A percentile compares a stretch with the other conserved stretches of the same genome.
These are phyloP conservation scores for Podospora conica DNA, from an alignment of 495 filamentous ascomycete genomes.

Conservation along the genomic window DNA sequence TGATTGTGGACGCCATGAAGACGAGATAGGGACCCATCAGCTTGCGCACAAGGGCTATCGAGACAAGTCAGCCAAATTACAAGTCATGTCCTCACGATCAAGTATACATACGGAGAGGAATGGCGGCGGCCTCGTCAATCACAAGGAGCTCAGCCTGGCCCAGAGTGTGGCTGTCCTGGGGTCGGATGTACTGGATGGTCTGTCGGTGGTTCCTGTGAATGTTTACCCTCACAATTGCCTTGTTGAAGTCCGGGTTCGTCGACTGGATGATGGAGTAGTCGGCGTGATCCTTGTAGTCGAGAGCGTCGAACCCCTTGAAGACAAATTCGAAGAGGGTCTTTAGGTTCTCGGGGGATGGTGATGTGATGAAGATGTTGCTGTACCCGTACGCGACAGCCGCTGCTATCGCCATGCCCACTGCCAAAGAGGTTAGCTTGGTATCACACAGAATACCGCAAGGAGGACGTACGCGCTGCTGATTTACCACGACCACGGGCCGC, in stretches of 20 bases:
- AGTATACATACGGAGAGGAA: slow-evolving; percentile 56
- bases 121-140: slow-evolving; percentile 97
- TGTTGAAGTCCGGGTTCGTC: slow-evolving; percentile 97
- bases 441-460: not conserved
- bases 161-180: slow-evolving; percentile 88
- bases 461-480: slow-evolving; percentile 60
- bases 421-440: not conserved
- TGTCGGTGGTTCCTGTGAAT: slow-evolving; percentile 92
- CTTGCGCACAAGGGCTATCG: slow-evolving; percentile 71
- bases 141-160: slow-evolving; percentile 95
- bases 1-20: slow-evolving; percentile 99
- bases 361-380: slow-evolving; percentile 99
- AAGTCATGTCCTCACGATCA: not conserved
- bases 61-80: not conserved
- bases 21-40: slow-evolving; percentile 97
- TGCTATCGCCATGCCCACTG: slow-evolving; percentile 85
- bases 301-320: slow-evolving; percentile 95
- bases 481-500: slow-evolving; percentile 95
- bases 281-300: slow-evolving; percentile 86
- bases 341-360: slow-evolving; percentile 94
- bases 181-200: slow-evolving; percentile 97
- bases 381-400: slow-evolving; percentile 94
- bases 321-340: slow-evolving; percentile 98
- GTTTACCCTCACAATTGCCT: slow-evolving; percentile 95
- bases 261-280: slow-evolving; percentile 99